Evolutionary conservation across 345 rosid species (phyloP).

Genomic region (Ceriops decandra): DNA sequence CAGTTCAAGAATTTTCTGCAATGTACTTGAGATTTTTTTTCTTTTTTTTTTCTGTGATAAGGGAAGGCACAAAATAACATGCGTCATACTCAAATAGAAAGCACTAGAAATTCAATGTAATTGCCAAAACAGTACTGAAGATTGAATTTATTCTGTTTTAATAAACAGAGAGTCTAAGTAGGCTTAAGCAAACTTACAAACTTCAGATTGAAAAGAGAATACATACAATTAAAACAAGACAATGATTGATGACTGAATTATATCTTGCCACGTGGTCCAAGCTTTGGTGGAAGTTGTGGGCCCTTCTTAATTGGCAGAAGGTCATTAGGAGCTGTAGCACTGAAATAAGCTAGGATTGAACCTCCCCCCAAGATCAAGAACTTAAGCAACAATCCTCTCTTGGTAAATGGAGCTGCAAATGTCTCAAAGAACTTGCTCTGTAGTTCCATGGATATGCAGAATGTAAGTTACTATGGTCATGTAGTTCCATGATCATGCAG

Average conservation of each 20-base stretch:
- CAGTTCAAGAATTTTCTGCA: no score
- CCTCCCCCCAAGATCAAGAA: conserved; percentile 91
- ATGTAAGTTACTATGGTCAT: not conserved
- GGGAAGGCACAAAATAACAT: no score
- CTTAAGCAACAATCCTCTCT: conserved; percentile 93
- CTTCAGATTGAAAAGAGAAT: conserved; percentile 17
- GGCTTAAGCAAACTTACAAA: conserved; percentile 21
- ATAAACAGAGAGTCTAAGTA: conserved; percentile 11
- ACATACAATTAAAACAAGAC: conserved; percentile 24
- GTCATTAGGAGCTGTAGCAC: conserved; percentile 67
- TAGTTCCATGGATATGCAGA: conserved; percentile 19
- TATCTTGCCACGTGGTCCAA: conserved; percentile 91
- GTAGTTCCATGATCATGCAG: conserved; percentile 10
- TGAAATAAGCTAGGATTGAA: conserved; percentile 59
- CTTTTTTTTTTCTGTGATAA: no score
- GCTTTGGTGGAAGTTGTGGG: conserved; percentile 90
- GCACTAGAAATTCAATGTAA: not conserved
- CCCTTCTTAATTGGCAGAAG: conserved; percentile 89
- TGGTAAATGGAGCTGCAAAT: conserved; percentile 88
- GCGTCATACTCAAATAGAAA: not conserved
- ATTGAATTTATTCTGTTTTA: conserved; percentile 6
- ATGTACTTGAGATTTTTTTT: no score
- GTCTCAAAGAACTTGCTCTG: conserved; percentile 99
- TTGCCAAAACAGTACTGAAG: not conserved
- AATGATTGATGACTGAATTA: conserved; percentile 27